Evolutionary conservation across 257 asterid genomes (phyloP), one percentile per base, ranked within the genome.

Genomic region (Leonotis leonurus): DNA sequence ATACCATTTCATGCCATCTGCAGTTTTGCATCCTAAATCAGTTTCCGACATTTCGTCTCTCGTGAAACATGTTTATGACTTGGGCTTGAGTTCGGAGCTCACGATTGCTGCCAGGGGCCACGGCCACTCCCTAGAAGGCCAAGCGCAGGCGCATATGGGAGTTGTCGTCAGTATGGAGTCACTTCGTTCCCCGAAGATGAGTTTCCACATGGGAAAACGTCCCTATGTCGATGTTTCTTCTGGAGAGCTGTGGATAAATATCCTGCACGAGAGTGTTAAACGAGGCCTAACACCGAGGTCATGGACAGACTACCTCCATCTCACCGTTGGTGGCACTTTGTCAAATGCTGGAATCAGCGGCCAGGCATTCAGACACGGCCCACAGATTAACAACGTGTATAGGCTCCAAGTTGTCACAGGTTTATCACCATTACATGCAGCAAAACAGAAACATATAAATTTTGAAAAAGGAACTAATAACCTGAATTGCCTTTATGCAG

Each of bases 321-420:
- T 93, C 29, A 83, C 95, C 0, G 90, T 93, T 22, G 99, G 99
- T 7, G 99, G 99, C 13, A 93, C 99, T 25, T 62, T 89, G 65
- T 93, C 99, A 3, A 85, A 89, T 56, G 99, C 89, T 4, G 99
- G 99, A 46, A 79, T 93, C 54, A 93, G 99, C 26, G 97, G 99
- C 26, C 97, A 93, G 68, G 99, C 99, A 7, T 89, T 93, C 77
- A 55, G 40, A 53, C 88, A 93, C 57, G 99, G 97, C 5, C 99
- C 97, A 6, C 99, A 89, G 79, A 93, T 89, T 73, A 77, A 79
- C 70, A 93, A 93, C 69, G 99, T 93, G 58, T 75, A 83, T 74
- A 95, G 80, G 63, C 78, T 93, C 14, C 87, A 89, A 56, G 94
- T 93, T 73, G 96, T 93, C 76, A 93, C 99, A 70, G 97, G 99